Conservation (phyloP, 768 basidiomycete genomes). For the Hypholoma fasciculare region DNA sequence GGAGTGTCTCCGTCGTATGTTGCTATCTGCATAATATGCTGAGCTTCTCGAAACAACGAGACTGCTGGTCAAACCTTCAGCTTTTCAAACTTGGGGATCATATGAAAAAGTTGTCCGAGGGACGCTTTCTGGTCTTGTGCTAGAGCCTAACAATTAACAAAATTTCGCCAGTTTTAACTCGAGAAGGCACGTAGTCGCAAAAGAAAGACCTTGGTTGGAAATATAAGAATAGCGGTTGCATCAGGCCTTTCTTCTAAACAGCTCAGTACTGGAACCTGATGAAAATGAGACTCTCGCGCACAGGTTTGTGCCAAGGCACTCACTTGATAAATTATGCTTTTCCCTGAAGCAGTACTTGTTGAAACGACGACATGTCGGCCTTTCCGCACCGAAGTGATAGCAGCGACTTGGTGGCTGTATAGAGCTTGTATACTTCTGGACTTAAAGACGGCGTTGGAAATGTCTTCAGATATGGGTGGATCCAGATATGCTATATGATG, state of each 20-base stretch:
- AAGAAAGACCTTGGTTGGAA: conserved; percentile 75
- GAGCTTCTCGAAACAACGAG: background rate
- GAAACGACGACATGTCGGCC: conserved; percentile 82
- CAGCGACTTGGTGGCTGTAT: conserved; percentile 71
- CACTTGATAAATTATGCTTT: conserved; percentile 87
- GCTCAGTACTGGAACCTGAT: conserved; percentile 68
- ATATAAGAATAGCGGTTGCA: conserved; percentile 80
- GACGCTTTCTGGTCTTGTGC: conserved; percentile 85
- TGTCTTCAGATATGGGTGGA: conserved; percentile 55
- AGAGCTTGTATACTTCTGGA: conserved; percentile 63
- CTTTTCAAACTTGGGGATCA: conserved; percentile 62
- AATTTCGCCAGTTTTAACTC: background rate
- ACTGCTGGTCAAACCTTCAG: conserved; percentile 39
- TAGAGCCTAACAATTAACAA: conserved; percentile 53
- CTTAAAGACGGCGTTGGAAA: conserved; percentile 53
- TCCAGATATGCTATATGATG: conserved; percentile 43
- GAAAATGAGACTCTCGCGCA: background rate
- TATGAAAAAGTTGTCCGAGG: conserved; percentile 63
- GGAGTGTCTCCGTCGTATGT: conserved; percentile 93
- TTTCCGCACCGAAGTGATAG: conserved; percentile 60
- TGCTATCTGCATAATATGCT: conserved; percentile 42
- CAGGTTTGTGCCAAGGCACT: background rate
- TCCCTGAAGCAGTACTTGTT: conserved; percentile 88
- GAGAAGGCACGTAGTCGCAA: background rate
- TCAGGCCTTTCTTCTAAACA: conserved; percentile 60